Base-by-base conservation (phyloP, 148 eudicot genomes). In the Camellia granthamiana region DNA sequence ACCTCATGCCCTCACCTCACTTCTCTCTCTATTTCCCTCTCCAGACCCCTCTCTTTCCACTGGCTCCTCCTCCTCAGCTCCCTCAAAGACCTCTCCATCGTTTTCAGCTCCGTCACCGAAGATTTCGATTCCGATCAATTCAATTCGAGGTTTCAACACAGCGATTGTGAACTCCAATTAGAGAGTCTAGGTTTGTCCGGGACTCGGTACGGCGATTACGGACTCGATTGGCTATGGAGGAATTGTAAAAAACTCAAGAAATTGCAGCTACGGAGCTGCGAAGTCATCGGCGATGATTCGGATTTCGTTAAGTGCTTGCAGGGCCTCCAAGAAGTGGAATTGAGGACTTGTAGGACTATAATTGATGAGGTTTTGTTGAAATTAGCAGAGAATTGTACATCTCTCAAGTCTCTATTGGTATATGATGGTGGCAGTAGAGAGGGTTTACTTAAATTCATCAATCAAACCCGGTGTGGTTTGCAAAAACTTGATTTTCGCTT, bases 381-480 rank as follows among this genome's bases (percentile, higher is more conserved):
- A 30, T 73, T 92, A 16, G 86, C 91, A 0, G 90, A 85, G 4
- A 84, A 71, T 75, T 85, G 83, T 63, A 10, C 69, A 16, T 75
- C 76, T 47, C 76, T 92, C 38, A 77, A n/a, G 23, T 79, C 88
- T 38, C 46, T 92, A 19, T 78, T 92, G 80, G 83, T 92, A 18
- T 83, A 89, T 66, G 97, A 92, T 76, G 97, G 97, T 16, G 92
- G 90, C 15, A 82, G 89, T 52, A 84, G 76, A 63, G 88, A 89
- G 41, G 87, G 92, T 12, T 70, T 92, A 75, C 91, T 86, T 61
- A 86, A 82, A 21, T 92, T 92, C 85, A 75, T 90, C 9, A 82
- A 38, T 14, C 87, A 69, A 13, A 81, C 86, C 59, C 71, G 61
- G 9, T 83, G 85, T 19, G 65, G 80, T 14, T 63, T 90, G 74